These are phyloP conservation scores for Paratinospora sagittata DNA, from an alignment of 164 flowering plant genomes.

Conservation along the genomic window DNA sequence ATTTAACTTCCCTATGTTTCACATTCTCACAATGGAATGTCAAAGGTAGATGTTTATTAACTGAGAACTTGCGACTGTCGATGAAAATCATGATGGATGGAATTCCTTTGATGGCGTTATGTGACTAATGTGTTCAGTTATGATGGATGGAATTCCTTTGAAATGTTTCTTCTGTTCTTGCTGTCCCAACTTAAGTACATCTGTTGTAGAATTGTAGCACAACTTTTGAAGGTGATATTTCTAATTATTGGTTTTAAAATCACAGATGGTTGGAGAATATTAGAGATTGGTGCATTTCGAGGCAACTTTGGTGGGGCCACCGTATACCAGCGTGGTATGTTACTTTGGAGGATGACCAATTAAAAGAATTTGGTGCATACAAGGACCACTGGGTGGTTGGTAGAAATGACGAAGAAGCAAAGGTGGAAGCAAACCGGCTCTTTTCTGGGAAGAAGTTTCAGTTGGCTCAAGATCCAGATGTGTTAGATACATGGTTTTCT, in stretches of 20 bases:
- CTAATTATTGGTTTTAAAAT: conserved; percentile 3
- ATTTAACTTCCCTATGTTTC: not conserved
- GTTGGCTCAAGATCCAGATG: conserved; percentile 89
- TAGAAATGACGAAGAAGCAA: conserved; percentile 69
- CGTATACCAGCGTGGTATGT: conserved; percentile 96
- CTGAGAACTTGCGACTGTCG: not conserved
- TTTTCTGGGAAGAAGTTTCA: conserved; percentile 66
- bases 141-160: no score
- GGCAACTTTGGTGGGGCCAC: conserved; percentile 99
- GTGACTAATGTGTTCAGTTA: not conserved
- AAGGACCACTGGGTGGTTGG: conserved; percentile 90
- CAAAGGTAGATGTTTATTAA: not conserved
- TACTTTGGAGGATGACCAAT: conserved; percentile 63
- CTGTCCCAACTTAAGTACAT: not conserved
- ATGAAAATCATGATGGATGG: not conserved
- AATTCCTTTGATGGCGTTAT: not conserved
- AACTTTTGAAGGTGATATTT: not conserved
- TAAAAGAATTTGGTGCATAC: conserved; percentile 70
- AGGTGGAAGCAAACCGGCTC: conserved; percentile 38
- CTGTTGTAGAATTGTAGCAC: not conserved
- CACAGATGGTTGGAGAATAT: conserved; percentile 92
- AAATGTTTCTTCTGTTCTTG: not conserved
- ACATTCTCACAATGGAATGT: not conserved
- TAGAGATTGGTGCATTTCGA: conserved; percentile 97
- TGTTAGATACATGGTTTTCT: conserved; percentile 92